Base-by-base conservation (phyloP, 140 eudicot species). In the Ambrosia hybrid region DNA sequence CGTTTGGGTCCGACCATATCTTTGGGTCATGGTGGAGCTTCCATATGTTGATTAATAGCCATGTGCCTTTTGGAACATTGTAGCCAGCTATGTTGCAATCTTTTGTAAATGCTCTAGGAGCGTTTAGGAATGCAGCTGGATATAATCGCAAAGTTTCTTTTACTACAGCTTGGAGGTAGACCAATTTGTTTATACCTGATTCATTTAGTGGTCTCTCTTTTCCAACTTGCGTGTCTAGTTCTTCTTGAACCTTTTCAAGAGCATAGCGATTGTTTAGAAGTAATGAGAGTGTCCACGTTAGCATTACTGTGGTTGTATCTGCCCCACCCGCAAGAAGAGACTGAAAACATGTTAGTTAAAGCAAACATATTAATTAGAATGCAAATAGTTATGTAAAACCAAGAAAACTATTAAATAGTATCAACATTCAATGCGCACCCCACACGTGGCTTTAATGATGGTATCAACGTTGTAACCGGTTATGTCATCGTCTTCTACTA, bases 1-100 rank as follows among this genome's bases (percentile, higher is more conserved):
- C 85, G 0, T 0, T 0, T 6, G 82, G 75, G 21, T 71, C 58
- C 0, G 75, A 21, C 85, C 82, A 81, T 21, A 65, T 67, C 6
- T 21, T 51, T 13, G 82, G 76, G 30, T 81, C 85, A 8, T 79
- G 77, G 1, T 81, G 85, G 26, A 81, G 73, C 72, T 81, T 81
- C 81, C 79, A 71, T 12, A 66, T 60, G 72, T 76, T 81, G 64
- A 67, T 30, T n/a, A 75, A 11, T 16, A 80, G 57, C 63, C 77
- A 51, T 10, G 78, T 80, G 43, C 78, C 84, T 75, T 70, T 80
- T 0, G 70, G 65, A 17, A 75, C 63, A 64, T 74, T 70, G 64
- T 60, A 80, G 34, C 81, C 81, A 1, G 39, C 63, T 45, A 80
- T 61, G 1, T 9, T 62, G 65, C 84, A 80, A 13, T 80, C 74